Evolutionary conservation across 1,139 yeast species (phyloP).

Genomic region (Debaryomyces coudertii): DNA sequence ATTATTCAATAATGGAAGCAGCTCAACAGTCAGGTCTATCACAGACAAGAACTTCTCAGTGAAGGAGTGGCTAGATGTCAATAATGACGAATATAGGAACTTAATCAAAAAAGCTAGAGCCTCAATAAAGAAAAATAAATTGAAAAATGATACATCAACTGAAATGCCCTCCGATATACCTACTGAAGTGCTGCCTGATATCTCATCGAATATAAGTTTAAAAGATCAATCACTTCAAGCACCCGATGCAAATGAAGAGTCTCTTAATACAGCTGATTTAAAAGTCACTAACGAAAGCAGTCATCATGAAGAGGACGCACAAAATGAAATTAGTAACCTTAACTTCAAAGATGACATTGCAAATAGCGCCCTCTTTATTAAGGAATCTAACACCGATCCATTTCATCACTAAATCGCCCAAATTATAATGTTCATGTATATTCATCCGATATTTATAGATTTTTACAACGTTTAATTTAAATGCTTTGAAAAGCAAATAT

Average conservation of each 20-base stretch:
- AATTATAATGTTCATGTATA: background rate
- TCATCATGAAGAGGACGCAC: background rate
- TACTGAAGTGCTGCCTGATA: background rate
- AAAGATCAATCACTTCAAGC: background rate
- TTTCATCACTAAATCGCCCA: background rate
- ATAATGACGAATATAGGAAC: slow-evolving; percentile 53
- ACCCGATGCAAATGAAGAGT: background rate
- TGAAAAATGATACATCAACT: background rate
- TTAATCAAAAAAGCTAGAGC: slow-evolving; percentile 55
- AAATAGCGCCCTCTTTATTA: slow-evolving; percentile 13
- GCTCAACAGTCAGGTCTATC: slow-evolving; percentile 30
- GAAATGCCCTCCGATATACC: background rate
- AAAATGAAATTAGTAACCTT: slow-evolving; percentile 5
- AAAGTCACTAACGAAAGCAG: background rate
- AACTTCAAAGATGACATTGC: slow-evolving; percentile 13
- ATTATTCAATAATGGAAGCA: slow-evolving; percentile 29
- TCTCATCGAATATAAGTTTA: background rate
- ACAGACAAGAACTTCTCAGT: slow-evolving; percentile 46
- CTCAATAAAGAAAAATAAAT: slow-evolving; percentile 24
- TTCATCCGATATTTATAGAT: background rate
- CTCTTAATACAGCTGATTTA: background rate
- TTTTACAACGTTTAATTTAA: background rate
- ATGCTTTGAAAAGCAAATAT: background rate
- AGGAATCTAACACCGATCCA: background rate
- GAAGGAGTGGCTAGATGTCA: slow-evolving; percentile 53